Base-by-base conservation (phyloP, 2,329 filamentous ascomycete genomes). In the Sphaceloma murrayae region DNA sequence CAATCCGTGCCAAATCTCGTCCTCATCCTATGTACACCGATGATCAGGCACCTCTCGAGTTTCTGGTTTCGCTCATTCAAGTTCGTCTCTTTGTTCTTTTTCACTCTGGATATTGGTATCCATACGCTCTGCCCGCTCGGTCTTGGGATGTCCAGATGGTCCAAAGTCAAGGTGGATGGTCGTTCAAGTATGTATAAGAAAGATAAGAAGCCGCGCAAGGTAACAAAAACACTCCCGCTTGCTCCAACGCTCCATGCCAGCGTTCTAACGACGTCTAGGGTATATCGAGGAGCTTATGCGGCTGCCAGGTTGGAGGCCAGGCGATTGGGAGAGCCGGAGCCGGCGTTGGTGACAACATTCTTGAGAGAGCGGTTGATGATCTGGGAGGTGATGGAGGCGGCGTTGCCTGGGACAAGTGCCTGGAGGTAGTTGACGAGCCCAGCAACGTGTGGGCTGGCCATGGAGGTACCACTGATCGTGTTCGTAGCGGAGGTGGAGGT, bases 371-470 rank as follows among this genome's bases (percentile, higher is more conserved):
- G 29, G 29, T 22, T 31, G 13, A 48, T 19, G 18, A 48, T 40
- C 14, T 34, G 42, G 26, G 34, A 34, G 16, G 36, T 49, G 13
- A 22, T 43, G 6, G 30, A 27, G 9, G 45, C 19, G 21, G 33
- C 38, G 8, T 16, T 34, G 5, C 44, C 44, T n/a, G 39, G 30
- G n/a, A 44, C 40, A 5, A 49, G 40, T 22, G 38, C 48, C 18
- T 49, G 42, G 27, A 49, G 63, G 61, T 83, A 84, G 32, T 77
- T 78, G 11, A 77, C 77, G 5, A 84, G 67, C 39, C 80, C 80
- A 34, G 75, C 73, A 45, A 84, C 70, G 57, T 83, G 79, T 1
- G 80, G 80, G 9, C 72, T 72, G 26, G 80, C 78, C 75, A 79
- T 79, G 27, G 70, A 76, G 4, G 78, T 81, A 27, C 77, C 77